Base-by-base conservation (phyloP, 2,329 filamentous ascomycete species). In the Fusarium domesticum region DNA sequence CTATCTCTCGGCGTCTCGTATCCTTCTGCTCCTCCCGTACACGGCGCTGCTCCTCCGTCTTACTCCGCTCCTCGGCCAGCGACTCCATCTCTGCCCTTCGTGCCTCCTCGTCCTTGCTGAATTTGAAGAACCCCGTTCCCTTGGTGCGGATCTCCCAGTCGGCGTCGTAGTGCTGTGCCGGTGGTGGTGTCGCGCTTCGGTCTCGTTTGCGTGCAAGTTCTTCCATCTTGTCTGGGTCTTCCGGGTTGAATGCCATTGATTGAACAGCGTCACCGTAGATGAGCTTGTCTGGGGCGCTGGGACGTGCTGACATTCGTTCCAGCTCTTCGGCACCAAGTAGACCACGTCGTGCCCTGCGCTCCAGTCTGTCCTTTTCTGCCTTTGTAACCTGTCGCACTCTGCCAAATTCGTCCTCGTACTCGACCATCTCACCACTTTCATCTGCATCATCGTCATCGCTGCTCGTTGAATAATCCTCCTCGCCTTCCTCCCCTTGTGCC, bases 331-430 rank as follows among this genome's bases (percentile, higher is more conserved):
- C 73, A 16, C 77, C 75, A 3, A 78, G 65, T 2, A 76, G 69
- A 6, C 77, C 72, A 42, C 80, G 78, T 37, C 59, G 59, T 17
- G 58, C 59, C 31, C 75, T 71, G 11, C 81, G 77, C 54, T 85
- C 77, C 55, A 86, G 76, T 6, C 77, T 77, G 32, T 81, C 77
- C 14, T 80, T 83, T 50, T 93, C 81, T 5, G 82, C 78, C 37
- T 78, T 78, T 0, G 88, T 92, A 15, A 85, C 87, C 34, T 72
- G 81, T 4, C 91, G 76, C 12, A 84, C 78, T n/a, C 93, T 84
- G 3, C 93, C 93, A 62, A 95, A 96, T 61, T 97, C 93, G 66
- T 98, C 93, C 40, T 85, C 78, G 63, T 89, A 95, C 55, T 96
- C 91, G 5, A 97, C 72, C n/a, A 87, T 66, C 42, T 90, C 85